Evolutionary conservation across 2,329 filamentous ascomycete genomes (phyloP).

Genomic region (Fusarium dlaminii): DNA sequence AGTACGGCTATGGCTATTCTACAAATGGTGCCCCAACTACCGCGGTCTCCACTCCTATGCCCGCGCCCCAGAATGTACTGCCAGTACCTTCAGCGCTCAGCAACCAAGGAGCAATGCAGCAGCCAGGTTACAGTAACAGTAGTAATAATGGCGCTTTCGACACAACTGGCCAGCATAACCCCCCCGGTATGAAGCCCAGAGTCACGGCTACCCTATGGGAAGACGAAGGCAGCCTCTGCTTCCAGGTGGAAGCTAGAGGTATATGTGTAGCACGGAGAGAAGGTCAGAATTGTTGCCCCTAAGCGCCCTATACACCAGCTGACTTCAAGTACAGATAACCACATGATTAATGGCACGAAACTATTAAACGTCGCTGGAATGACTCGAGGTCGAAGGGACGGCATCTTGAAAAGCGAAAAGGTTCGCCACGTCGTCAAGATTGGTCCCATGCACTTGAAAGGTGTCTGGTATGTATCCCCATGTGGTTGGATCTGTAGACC

Average conservation of each 20-base stretch:
- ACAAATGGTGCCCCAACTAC: slow-evolving; percentile 74
- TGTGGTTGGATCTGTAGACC: slow-evolving; percentile 13
- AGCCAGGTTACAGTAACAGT: slow-evolving; percentile 39
- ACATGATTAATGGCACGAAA: slow-evolving; percentile 99
- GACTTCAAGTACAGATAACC: slow-evolving; percentile 73
- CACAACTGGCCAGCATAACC: slow-evolving; percentile 92
- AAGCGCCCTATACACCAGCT: not conserved
- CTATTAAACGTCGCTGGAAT: slow-evolving; percentile 96
- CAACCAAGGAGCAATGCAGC: slow-evolving; percentile 60
- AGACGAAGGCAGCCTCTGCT: slow-evolving; percentile 96
- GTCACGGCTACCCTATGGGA: slow-evolving; percentile 98
- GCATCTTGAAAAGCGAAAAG: slow-evolving; percentile 98
- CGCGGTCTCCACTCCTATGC: slow-evolving; percentile 76
- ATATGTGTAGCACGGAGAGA: slow-evolving; percentile 95
- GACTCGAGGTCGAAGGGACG: slow-evolving; percentile 94
- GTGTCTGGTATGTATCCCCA: slow-evolving; percentile 79
- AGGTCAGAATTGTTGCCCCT: slow-evolving; percentile 63
- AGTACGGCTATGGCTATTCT: slow-evolving; percentile 76
- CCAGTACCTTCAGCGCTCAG: slow-evolving; percentile 69
- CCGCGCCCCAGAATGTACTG: slow-evolving; percentile 66
- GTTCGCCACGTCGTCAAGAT: slow-evolving; percentile 97
- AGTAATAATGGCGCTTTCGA: slow-evolving; percentile 71
- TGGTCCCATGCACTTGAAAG: slow-evolving; percentile 98
- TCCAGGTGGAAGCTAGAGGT: slow-evolving; percentile 95
- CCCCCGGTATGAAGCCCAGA: slow-evolving; percentile 93